These are phyloP conservation scores for Melampsora abietis-canadensis DNA, from an alignment of 1,284 basidiomycete species.

Conservation along the genomic window DNA sequence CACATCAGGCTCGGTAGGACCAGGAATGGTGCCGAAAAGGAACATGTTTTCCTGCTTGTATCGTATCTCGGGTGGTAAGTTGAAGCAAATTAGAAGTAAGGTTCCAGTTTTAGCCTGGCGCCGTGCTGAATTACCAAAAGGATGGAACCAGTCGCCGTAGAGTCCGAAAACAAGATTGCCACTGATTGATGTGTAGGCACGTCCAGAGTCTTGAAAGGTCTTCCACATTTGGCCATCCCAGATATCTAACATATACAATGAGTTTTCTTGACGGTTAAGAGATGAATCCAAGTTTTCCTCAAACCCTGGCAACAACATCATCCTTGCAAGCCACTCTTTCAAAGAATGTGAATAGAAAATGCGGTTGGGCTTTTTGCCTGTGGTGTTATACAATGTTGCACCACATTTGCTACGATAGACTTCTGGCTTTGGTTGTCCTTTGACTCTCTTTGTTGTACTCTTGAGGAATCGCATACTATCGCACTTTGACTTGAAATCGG, in stretches of 20 bases:
- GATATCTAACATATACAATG: too few species aligned
- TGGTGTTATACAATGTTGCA: too few species aligned
- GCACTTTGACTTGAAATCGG: too few species aligned
- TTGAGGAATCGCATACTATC: too few species aligned
- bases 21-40: constrained; percentile 30
- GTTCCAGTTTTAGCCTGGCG: constrained; percentile 15
- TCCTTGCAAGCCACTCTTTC: not conserved
- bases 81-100: constrained; percentile 23
- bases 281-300: not conserved
- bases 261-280: too few species aligned
- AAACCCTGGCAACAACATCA: not conserved
- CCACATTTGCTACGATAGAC: too few species aligned
- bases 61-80: not conserved
- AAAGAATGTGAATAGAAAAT: too few species aligned
- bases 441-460: too few species aligned
- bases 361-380: too few species aligned
- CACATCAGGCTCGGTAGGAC: constrained; percentile 18
- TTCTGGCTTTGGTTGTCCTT: too few species aligned
- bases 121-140: not conserved
- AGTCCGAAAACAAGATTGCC: not conserved
- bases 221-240: not conserved
- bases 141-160: not conserved
- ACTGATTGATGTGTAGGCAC: not conserved
- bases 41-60: constrained; percentile 17
- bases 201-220: not conserved